These are phyloP conservation scores for Penicillium manginii DNA, from an alignment of 495 filamentous ascomycete genomes.

Conservation along the genomic window DNA sequence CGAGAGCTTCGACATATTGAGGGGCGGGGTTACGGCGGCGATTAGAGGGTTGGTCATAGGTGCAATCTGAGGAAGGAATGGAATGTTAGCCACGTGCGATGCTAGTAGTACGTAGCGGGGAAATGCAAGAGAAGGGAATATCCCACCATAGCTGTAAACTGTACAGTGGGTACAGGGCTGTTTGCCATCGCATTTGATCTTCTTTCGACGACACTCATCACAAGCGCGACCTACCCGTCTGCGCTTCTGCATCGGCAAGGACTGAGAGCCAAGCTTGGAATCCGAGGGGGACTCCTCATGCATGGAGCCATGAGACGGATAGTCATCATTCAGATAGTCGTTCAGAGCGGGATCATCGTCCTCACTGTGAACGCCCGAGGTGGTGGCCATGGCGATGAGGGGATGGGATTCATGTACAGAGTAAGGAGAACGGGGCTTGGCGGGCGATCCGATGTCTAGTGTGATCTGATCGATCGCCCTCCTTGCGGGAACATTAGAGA, in stretches of 20 bases:
- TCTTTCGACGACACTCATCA: slow-evolving; percentile 96
- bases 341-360: slow-evolving; percentile 37
- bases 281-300: slow-evolving; percentile 34
- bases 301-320: slow-evolving; percentile 26
- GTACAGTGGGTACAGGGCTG: slow-evolving; percentile 98
- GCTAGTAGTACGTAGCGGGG: background rate
- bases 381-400: slow-evolving; percentile 27
- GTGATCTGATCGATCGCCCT: slow-evolving; percentile 21
- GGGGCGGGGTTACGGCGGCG: slow-evolving; percentile 91
- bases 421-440: slow-evolving; percentile 25
- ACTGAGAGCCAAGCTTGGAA: slow-evolving; percentile 37
- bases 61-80: slow-evolving; percentile 69
- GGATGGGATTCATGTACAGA: slow-evolving; percentile 27
- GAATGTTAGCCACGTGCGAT: slow-evolving; percentile 36
- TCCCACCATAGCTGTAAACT: slow-evolving; percentile 86
- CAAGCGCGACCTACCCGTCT: slow-evolving; percentile 88
- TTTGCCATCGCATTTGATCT: slow-evolving; percentile 98
- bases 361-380: slow-evolving; percentile 25
- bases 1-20: slow-evolving; percentile 91
- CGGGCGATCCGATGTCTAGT: slow-evolving; percentile 21
- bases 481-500: slow-evolving; percentile 16
- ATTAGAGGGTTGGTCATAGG: slow-evolving; percentile 97
- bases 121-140: background rate
- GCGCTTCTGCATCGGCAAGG: slow-evolving; percentile 78
- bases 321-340: slow-evolving; percentile 37